phyloP scores from a whole-genome alignment of 75 land plant species.

The Selaginella tamariscina region DNA sequence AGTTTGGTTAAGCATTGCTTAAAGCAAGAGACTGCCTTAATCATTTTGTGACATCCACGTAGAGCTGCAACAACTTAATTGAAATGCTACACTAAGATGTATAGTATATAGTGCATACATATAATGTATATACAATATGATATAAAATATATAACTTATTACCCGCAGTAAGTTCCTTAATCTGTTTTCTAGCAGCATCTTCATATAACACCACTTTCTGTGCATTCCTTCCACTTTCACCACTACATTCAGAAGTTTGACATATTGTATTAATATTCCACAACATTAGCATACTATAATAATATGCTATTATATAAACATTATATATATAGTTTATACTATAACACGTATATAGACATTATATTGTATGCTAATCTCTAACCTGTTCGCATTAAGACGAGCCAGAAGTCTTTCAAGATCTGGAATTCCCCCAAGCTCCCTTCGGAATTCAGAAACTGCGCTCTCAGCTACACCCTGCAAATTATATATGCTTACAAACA shows the following conservation, averaged over 20 bases:
- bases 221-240: constrained; percentile 71
- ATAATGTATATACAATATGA: no score
- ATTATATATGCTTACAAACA: neutral
- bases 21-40: constrained; percentile 45
- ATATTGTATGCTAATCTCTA: neutral
- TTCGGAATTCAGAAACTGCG: constrained; percentile 52
- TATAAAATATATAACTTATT: no score
- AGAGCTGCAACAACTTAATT: constrained; percentile 55
- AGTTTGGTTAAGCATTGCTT: constrained; percentile 19
- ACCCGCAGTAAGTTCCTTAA: constrained; percentile 79
- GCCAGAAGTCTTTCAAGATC: constrained; percentile 88
- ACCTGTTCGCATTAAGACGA: constrained; percentile 71
- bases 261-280: neutral
- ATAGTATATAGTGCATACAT: no score
- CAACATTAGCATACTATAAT: no score
- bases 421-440: constrained; percentile 52
- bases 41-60: constrained; percentile 61
- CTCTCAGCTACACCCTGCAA: constrained; percentile 39
- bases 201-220: constrained; percentile 74
- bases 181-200: constrained; percentile 74
- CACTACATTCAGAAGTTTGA: constrained; percentile 57
- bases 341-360: neutral
- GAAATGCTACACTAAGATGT: no score
- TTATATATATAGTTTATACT: no score
- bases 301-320: no score